Conservation (phyloP, 371 early-diverging fungal species). For the Rhizopus microsporus region DNA sequence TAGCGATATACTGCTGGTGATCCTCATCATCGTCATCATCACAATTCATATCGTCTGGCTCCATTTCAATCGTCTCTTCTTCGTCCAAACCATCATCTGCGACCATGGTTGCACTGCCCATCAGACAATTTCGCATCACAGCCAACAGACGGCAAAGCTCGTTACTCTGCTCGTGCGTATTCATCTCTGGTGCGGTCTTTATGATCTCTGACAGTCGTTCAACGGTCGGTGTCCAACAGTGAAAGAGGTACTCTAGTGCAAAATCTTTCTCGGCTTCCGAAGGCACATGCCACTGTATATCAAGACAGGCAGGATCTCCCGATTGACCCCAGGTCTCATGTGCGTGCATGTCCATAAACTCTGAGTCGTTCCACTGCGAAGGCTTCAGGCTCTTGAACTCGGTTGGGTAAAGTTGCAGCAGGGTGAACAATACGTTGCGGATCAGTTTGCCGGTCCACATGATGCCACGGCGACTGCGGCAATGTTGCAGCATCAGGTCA, state of each 20-base stretch:
- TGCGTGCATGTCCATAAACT: slow-evolving; percentile 49
- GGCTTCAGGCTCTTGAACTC: slow-evolving; percentile 52
- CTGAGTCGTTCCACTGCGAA: slow-evolving; percentile 58
- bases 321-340: slow-evolving; percentile 79
- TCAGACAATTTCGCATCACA: slow-evolving; percentile 54
- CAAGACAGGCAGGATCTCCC: slow-evolving; percentile 51
- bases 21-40: slow-evolving; percentile 36
- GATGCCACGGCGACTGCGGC: slow-evolving; percentile 69
- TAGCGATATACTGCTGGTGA: slow-evolving; percentile 26
- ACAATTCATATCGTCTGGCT: not conserved
- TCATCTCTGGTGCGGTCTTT: slow-evolving; percentile 11
- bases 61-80: slow-evolving; percentile 3
- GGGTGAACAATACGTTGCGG: slow-evolving; percentile 43
- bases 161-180: slow-evolving; percentile 44
- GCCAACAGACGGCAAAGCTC: slow-evolving; percentile 64
- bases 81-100: slow-evolving; percentile 52
- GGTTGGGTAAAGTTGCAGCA: slow-evolving; percentile 55
- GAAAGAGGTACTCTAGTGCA: slow-evolving; percentile 63
- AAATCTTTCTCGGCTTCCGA: slow-evolving; percentile 65
- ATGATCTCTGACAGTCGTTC: slow-evolving; percentile 52
- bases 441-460: slow-evolving; percentile 72
- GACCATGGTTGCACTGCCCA: slow-evolving; percentile 56
- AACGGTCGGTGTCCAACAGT: slow-evolving; percentile 50
- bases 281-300: slow-evolving; percentile 80
- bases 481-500: slow-evolving; percentile 53